Evolutionary conservation across 192 early-diverging fungal genomes (phyloP).

Genomic region (Coemansia sp.): DNA sequence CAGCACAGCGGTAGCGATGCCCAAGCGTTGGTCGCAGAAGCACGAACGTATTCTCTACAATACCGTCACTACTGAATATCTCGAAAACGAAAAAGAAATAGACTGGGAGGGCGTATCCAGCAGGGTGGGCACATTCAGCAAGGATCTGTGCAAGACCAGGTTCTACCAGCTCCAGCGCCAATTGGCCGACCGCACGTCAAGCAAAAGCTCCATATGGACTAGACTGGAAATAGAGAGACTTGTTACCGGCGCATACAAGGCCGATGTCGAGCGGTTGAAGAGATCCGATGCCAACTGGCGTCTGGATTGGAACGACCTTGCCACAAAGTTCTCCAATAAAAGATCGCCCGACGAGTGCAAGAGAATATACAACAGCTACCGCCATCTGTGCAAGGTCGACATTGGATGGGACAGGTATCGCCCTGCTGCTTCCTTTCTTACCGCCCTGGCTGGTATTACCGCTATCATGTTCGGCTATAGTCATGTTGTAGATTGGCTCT

Average conservation of each 20-base stretch:
- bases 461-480: no score
- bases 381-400: conserved; percentile 13
- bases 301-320: conserved; percentile 12
- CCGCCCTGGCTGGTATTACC: no score
- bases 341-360: conserved; percentile 19
- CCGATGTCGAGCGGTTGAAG: not conserved
- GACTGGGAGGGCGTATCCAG: not conserved
- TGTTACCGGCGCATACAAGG: not conserved
- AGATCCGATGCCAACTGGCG: not conserved
- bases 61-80: not conserved
- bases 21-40: not conserved
- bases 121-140: conserved; percentile 1
- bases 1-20: not conserved
- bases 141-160: conserved; percentile 9
- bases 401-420: not conserved
- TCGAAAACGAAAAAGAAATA: not conserved
- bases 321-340: not conserved
- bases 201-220: conserved; percentile 1
- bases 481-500: no score
- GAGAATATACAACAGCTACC: conserved; percentile 14
- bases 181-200: conserved; percentile 7
- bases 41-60: conserved; percentile 6
- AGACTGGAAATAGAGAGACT: conserved; percentile 2
- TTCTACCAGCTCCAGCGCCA: conserved; percentile 13
- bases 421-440: no score